These are phyloP conservation scores for Nannizzia gypsea DNA, from an alignment of 2,329 filamentous ascomycete species.

Conservation along the genomic window DNA sequence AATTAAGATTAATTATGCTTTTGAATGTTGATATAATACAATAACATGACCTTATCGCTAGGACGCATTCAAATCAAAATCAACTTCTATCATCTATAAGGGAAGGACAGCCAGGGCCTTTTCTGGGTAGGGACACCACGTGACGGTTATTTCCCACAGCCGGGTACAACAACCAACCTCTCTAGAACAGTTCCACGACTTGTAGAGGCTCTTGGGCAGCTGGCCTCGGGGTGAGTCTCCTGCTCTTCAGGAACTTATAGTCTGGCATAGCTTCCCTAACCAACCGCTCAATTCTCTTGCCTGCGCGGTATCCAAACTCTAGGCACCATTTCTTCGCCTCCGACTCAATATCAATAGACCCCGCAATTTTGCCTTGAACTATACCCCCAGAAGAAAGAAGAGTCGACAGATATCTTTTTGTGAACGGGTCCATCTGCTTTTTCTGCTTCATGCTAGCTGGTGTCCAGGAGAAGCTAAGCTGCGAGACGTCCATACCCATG, in stretches of 20 bases:
- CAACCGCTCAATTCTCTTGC: slow-evolving; percentile 17
- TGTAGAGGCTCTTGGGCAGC: neutral
- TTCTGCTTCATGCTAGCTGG: slow-evolving; percentile 2
- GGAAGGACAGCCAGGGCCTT: too few relatives aligned
- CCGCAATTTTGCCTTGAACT: slow-evolving; percentile 22
- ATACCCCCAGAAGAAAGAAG: slow-evolving; percentile 25
- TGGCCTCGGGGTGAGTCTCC: slow-evolving; percentile 4
- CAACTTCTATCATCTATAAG: too few relatives aligned
- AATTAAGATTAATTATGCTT: too few relatives aligned
- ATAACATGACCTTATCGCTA: too few relatives aligned
- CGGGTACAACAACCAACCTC: neutral
- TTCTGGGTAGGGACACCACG: too few relatives aligned
- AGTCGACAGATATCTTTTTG: slow-evolving; percentile 20
- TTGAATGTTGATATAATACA: too few relatives aligned
- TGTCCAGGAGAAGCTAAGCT: slow-evolving; percentile 25
- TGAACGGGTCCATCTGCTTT: neutral
- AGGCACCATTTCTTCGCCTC: slow-evolving; percentile 27
- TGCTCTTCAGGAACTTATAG: slow-evolving; percentile 29
- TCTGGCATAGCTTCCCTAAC: slow-evolving; percentile 28
- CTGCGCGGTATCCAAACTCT: slow-evolving; percentile 25
- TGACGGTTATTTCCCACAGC: neutral
- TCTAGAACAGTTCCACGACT: neutral
- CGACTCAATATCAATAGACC: slow-evolving; percentile 23
- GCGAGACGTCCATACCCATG: slow-evolving; percentile 24
- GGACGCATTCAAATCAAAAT: too few relatives aligned